Conservation (phyloP, 306 rosid species). For the Dryas alaskensis region DNA sequence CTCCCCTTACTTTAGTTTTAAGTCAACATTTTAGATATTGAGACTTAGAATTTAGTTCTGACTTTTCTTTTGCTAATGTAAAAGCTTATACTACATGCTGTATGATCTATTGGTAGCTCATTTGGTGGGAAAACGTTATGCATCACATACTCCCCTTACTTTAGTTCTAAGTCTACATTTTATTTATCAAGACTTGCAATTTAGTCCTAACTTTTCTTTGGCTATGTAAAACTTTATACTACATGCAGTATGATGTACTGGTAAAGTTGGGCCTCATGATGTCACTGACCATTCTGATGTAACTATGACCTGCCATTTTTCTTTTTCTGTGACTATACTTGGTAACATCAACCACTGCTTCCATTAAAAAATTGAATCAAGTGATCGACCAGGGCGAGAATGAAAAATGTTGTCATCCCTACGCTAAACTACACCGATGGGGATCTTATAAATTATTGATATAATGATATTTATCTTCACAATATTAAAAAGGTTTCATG, state of each 20-base stretch:
- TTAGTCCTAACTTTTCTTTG: neutral
- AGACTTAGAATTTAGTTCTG: neutral
- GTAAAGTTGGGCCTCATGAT: neutral
- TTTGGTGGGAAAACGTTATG: slow-evolving; percentile 10
- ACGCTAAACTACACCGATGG: no score
- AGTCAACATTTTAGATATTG: neutral
- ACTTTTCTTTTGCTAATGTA: neutral
- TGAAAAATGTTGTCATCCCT: no score
- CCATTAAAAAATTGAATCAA: no score
- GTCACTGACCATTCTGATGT: neutral
- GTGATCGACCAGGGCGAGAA: no score
- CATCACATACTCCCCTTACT: neutral
- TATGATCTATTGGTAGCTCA: neutral
- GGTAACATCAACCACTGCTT: no score
- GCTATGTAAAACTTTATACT: neutral
- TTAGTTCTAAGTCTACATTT: neutral
- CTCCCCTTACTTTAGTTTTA: neutral
- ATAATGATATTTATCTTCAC: no score
- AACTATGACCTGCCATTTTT: neutral
- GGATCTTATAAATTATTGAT: no score
- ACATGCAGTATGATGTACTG: neutral
- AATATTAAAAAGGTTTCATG: no score
- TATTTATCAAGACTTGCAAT: slow-evolving; percentile 2
- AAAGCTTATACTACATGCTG: no score
- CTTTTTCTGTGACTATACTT: no score